Evolutionary conservation across 495 filamentous ascomycete genomes (phyloP).

Genomic region (Tuber calosporum): DNA sequence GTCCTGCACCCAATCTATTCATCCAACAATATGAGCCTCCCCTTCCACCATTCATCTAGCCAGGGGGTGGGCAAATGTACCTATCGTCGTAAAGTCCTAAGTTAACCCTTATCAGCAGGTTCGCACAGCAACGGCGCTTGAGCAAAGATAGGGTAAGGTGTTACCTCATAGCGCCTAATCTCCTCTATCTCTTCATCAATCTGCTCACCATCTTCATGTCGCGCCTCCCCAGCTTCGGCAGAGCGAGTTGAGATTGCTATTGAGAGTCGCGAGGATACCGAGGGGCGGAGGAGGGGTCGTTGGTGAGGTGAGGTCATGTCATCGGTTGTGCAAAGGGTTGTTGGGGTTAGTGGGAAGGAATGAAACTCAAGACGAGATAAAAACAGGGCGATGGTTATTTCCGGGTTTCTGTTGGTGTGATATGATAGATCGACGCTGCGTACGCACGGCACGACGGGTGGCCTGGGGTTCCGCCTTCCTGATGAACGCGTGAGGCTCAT

Average conservation of each 20-base stretch:
- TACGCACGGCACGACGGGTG: neutral
- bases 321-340: constrained; percentile 41
- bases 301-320: constrained; percentile 59
- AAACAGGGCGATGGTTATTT: neutral
- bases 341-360: neutral
- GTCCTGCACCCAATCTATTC: constrained; percentile 90
- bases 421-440: neutral
- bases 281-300: constrained; percentile 52
- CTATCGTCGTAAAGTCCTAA: constrained; percentile 85
- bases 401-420: neutral
- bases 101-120: constrained; percentile 11
- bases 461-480: neutral
- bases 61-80: constrained; percentile 43
- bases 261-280: constrained; percentile 59
- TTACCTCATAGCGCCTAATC: constrained; percentile 91
- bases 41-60: constrained; percentile 9
- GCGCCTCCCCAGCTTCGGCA: constrained; percentile 45
- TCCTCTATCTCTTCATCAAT: constrained; percentile 84
- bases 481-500: neutral
- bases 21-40: constrained; percentile 26
- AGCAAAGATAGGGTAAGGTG: constrained; percentile 6
- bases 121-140: constrained; percentile 42
- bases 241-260: constrained; percentile 47
- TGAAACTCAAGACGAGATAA: neutral
- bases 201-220: constrained; percentile 53